These are phyloP conservation scores for Lupinus albus DNA, from an alignment of 306 rosid genomes.

Conservation along the genomic window DNA sequence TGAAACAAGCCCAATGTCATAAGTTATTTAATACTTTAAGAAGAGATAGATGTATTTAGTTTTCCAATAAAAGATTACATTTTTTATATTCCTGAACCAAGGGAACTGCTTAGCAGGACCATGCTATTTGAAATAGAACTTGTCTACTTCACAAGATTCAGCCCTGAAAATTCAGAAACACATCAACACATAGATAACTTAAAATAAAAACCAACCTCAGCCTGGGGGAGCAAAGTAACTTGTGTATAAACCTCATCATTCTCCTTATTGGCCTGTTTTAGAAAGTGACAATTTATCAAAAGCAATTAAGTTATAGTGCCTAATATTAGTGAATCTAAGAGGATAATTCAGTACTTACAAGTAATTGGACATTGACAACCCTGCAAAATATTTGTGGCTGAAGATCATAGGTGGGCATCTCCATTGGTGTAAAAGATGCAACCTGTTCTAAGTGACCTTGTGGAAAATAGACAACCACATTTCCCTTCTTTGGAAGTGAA, in stretches of 20 bases:
- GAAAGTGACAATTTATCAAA: constrained; percentile 14
- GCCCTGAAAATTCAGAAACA: constrained; percentile 32
- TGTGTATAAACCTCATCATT: constrained; percentile 95
- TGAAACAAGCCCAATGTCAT: too few species aligned
- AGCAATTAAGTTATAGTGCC: constrained; percentile 9
- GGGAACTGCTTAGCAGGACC: too few species aligned
- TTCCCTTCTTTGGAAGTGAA: constrained; percentile 84
- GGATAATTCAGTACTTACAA: constrained; percentile 63
- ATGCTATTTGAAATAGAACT: constrained; percentile 8
- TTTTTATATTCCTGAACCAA: too few species aligned
- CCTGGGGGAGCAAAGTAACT: constrained; percentile 80
- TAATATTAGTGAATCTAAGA: constrained; percentile 7
- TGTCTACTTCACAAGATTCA: neutral
- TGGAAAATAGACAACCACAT: constrained; percentile 72
- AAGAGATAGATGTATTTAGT: too few species aligned
- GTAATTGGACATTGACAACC: constrained; percentile 82
- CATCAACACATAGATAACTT: constrained; percentile 31
- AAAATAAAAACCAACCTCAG: constrained; percentile 65
- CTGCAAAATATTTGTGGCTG: constrained; percentile 91
- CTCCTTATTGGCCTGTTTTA: constrained; percentile 89
- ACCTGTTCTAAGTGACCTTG: constrained; percentile 84
- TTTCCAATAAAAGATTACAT: too few species aligned
- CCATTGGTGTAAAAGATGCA: constrained; percentile 69
- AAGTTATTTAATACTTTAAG: too few species aligned
- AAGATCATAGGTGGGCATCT: constrained; percentile 73